Percentiles rank a stretch among this genome's conserved stretches.
These are phyloP conservation scores for Hypoxylon subgilvum DNA, from an alignment of 495 filamentous ascomycete genomes.

Conservation along the genomic window DNA sequence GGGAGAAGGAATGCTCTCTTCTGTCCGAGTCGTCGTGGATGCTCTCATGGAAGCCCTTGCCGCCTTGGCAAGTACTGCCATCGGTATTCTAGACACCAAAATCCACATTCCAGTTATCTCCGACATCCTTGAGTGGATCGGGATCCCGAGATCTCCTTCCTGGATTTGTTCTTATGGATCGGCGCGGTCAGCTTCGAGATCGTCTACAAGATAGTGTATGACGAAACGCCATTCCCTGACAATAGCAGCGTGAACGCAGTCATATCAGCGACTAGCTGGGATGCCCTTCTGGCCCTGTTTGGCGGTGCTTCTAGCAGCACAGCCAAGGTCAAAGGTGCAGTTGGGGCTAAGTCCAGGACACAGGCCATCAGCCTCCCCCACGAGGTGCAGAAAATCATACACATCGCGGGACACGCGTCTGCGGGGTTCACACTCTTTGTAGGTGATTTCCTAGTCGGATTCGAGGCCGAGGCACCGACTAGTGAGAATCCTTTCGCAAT, in stretches of 20 bases:
- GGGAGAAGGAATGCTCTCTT: background rate
- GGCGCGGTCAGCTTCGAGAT: conserved; percentile 1
- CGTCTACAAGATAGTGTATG: conserved; percentile 9
- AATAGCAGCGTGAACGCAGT: background rate
- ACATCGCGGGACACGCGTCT: background rate
- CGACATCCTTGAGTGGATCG: conserved; percentile 12
- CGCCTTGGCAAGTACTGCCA: background rate
- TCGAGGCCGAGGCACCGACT: background rate
- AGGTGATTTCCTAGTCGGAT: background rate
- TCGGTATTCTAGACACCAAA: conserved; percentile 10
- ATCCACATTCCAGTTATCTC: conserved; percentile 18
- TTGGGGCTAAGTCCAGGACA: too few relatives aligned
- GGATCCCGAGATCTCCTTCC: conserved; percentile 14
- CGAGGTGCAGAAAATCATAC: background rate
- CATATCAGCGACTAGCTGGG: background rate
- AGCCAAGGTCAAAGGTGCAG: background rate
- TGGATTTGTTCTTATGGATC: conserved; percentile 18
- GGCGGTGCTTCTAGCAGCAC: background rate
- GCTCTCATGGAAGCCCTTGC: background rate
- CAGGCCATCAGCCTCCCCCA: background rate
- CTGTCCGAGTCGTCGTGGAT: conserved; percentile 2
- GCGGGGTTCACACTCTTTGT: background rate
- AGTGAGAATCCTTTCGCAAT: background rate
- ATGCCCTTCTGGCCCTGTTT: background rate
- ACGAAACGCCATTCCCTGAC: background rate